Evolutionary conservation across 139 green algal genomes (phyloP).

Genomic region (Haematococcus lacustris): DNA sequence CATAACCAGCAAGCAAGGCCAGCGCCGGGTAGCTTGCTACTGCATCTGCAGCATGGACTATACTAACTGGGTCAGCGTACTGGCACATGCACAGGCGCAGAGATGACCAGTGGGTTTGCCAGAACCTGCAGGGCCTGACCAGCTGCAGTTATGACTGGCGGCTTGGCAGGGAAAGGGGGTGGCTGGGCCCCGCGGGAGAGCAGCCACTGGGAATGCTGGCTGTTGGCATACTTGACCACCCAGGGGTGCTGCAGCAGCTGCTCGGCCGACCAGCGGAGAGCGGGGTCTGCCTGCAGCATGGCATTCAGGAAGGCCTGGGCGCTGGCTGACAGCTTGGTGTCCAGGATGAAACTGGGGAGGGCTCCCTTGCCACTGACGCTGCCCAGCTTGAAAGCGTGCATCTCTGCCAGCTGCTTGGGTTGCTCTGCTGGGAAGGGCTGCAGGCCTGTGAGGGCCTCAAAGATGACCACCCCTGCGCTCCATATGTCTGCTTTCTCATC

Average conservation of each 20-base stretch:
- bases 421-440: constrained; percentile 53
- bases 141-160: too few relatives aligned
- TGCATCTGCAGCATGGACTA: too few relatives aligned
- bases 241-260: constrained; percentile 41
- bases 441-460: constrained; percentile 47
- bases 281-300: constrained; percentile 13
- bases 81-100: too few relatives aligned
- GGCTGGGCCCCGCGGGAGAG: too few relatives aligned
- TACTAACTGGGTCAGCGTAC: too few relatives aligned
- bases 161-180: too few relatives aligned
- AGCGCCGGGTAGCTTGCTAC: too few relatives aligned
- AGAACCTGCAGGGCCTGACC: too few relatives aligned
- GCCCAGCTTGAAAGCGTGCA: constrained; percentile 10
- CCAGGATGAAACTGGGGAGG: constrained; percentile 12
- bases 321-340: not conserved
- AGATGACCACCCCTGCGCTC: constrained; percentile 41
- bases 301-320: not conserved
- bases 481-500: constrained; percentile 59
- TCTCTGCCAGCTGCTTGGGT: constrained; percentile 17
- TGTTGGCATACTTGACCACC: constrained; percentile 14
- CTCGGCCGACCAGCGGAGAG: constrained; percentile 25
- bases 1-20: too few relatives aligned
- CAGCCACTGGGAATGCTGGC: not conserved
- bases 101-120: too few relatives aligned
- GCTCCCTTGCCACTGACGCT: not conserved